A percentile compares a stretch with the other conserved stretches of the same genome.
Evolutionary conservation across 805 yeast species (phyloP).

Genomic region (Saccharomycopsis malanga): DNA sequence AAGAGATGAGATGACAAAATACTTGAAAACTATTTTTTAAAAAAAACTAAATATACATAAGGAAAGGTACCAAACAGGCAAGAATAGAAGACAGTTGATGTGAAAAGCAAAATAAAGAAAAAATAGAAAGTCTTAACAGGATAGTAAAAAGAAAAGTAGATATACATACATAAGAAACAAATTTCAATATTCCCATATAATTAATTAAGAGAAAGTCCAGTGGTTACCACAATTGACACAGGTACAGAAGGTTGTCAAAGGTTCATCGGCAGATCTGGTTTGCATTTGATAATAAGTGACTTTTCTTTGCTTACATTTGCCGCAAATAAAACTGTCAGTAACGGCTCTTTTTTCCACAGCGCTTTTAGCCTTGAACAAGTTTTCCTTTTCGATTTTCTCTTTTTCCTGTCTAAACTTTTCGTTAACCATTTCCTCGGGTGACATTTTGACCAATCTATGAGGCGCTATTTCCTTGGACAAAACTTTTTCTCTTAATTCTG

Average conservation of each 20-base stretch:
- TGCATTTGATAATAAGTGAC: slow-evolving; percentile 97
- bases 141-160: background rate
- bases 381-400: slow-evolving; percentile 78
- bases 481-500: slow-evolving; percentile 67
- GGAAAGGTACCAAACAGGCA: no score
- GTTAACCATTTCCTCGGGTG: slow-evolving; percentile 94
- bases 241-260: slow-evolving; percentile 95
- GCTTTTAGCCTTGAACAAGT: slow-evolving; percentile 94
- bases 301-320: slow-evolving; percentile 95
- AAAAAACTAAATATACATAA: no score
- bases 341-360: slow-evolving; percentile 94
- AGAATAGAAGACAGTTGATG: no score
- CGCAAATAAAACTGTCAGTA: slow-evolving; percentile 94
- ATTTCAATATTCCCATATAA: background rate
- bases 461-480: slow-evolving; percentile 63
- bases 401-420: slow-evolving; percentile 80
- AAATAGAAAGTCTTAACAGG: background rate
- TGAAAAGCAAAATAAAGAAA: no score
- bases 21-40: no score
- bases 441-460: slow-evolving; percentile 63
- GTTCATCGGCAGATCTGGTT: slow-evolving; percentile 98
- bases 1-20: no score
- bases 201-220: slow-evolving; percentile 80
- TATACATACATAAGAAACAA: no score
- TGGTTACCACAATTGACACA: slow-evolving; percentile 97